These are phyloP conservation scores for Curvularia eragrostidis DNA, from an alignment of 2,329 filamentous ascomycete species.

Conservation along the genomic window DNA sequence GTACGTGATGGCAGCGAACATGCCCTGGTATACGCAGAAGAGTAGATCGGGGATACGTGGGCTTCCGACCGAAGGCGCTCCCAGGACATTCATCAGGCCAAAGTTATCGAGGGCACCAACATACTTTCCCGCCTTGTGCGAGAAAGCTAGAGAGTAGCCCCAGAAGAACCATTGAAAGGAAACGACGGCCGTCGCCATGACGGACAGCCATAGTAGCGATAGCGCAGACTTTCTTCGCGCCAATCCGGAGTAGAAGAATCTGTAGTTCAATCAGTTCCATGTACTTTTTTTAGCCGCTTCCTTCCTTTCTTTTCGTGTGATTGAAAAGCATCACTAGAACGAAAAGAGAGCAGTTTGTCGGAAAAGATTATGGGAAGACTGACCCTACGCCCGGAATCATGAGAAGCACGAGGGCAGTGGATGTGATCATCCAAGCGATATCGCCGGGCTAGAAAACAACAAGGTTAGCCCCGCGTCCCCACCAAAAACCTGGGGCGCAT, in stretches of 20 bases:
- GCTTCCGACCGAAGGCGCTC: conserved; percentile 75
- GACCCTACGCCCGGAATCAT: conserved; percentile 91
- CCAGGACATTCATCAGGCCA: conserved; percentile 78
- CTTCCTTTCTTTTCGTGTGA: background rate
- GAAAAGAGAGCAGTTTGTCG: background rate
- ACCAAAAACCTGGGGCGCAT: conserved; percentile 15
- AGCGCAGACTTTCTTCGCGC: conserved; percentile 88
- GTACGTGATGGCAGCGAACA: conserved; percentile 88
- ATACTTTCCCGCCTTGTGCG: conserved; percentile 75
- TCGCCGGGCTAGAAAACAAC: conserved; percentile 69
- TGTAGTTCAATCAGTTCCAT: conserved; percentile 33
- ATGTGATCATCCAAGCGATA: conserved; percentile 80
- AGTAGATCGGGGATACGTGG: conserved; percentile 78
- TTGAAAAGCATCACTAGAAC: background rate
- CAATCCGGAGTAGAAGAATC: conserved; percentile 93
- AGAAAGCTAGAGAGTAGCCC: conserved; percentile 86
- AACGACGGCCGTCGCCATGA: conserved; percentile 80
- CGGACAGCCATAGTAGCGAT: conserved; percentile 82
- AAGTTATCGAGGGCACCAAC: conserved; percentile 83
- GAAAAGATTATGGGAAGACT: conserved; percentile 29
- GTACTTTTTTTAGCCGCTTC: background rate
- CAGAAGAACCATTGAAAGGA: conserved; percentile 97
- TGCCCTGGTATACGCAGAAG: conserved; percentile 86
- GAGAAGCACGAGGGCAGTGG: conserved; percentile 80
- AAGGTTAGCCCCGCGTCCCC: conserved; percentile 34